A percentile compares a stretch with the other conserved stretches of the same genome.
Evolutionary conservation across 2,329 filamentous ascomycete genomes (phyloP).

Genomic region (Alternaria novae-zelandiae): DNA sequence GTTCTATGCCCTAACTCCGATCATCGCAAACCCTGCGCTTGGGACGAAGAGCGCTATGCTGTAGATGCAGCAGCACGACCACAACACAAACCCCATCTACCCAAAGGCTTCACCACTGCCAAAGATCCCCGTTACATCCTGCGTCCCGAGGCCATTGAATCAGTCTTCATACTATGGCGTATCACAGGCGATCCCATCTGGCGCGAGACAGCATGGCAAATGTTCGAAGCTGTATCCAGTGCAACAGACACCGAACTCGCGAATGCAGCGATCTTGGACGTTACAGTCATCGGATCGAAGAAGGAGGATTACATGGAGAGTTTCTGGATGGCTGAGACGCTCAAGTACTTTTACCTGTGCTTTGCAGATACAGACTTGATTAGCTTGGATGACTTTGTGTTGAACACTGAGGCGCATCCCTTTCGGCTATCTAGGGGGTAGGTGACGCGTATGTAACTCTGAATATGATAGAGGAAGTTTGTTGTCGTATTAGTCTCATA

Average conservation of each 20-base stretch:
- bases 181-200: conserved; percentile 60
- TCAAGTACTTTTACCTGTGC: conserved; percentile 59
- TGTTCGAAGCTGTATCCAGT: conserved; percentile 52
- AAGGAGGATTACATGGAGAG: conserved; percentile 49
- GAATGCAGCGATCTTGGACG: conserved; percentile 54
- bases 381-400: conserved; percentile 56
- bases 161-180: conserved; percentile 65
- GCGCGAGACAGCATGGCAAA: conserved; percentile 55
- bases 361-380: conserved; percentile 54
- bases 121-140: conserved; percentile 54
- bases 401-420: conserved; percentile 60
- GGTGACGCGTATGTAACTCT: conserved; percentile 22
- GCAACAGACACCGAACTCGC: conserved; percentile 50
- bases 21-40: conserved; percentile 54
- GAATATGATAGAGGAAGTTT: background rate
- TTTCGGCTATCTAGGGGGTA: conserved; percentile 53
- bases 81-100: conserved; percentile 35
- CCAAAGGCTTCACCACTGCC: conserved; percentile 56
- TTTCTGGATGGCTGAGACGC: conserved; percentile 59
- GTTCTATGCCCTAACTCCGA: conserved; percentile 53
- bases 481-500: background rate
- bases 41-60: conserved; percentile 50
- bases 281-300: conserved; percentile 37
- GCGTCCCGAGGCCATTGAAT: conserved; percentile 65
- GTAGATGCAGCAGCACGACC: conserved; percentile 20